Evolutionary conservation across 495 filamentous ascomycete genomes (phyloP), one percentile per base, ranked within the genome.

Genomic region (Poronia punctata): DNA sequence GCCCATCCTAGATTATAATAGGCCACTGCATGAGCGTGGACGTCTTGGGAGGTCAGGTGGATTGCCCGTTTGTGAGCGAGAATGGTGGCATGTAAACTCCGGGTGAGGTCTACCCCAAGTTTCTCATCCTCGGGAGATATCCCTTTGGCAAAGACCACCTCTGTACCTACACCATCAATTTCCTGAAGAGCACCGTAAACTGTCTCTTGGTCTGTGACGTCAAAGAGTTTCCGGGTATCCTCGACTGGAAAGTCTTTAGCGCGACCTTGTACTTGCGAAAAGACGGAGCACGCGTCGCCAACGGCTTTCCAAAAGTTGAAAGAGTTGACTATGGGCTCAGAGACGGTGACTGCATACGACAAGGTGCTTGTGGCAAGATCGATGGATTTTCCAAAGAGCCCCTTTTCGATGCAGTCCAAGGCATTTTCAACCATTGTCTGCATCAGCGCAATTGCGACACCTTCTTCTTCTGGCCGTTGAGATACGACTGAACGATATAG

Each of bases 1-100:
- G 86, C 83, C 82, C 88, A 95, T 17, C 93, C 92, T 14, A 99
- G 70, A 54, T 99, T 99, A 59, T 90, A 99, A 75, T 90, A 94
- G 1, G 88, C 86, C 20, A 97, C 85, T 6, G 92, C 86, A 61
- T 93, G 89, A n/a, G 89, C 88, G 58, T 97, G 85, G 3, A 77
- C 43, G 52, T 99, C 90, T 39, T 80, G 67, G 2, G 77, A 63
- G 22, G 83, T 83, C 28, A 78, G 72, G 40, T 83, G 68, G 11
- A 97, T 81, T 14, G 88, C 84, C 37, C 84, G 79, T 53, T 96
- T 97, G 57, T 88, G 83, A 4, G 87, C 84, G 19, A 96, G 63
- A 11, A 98, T 88, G 0, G 79, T 73, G 25, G 82, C 72, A 38
- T 85, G 70, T 3, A 88, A 49, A 33, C 72, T 77, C 15, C 51